Conservation (phyloP, 345 rosid genomes). For the Eucalyptus rudis region DNA sequence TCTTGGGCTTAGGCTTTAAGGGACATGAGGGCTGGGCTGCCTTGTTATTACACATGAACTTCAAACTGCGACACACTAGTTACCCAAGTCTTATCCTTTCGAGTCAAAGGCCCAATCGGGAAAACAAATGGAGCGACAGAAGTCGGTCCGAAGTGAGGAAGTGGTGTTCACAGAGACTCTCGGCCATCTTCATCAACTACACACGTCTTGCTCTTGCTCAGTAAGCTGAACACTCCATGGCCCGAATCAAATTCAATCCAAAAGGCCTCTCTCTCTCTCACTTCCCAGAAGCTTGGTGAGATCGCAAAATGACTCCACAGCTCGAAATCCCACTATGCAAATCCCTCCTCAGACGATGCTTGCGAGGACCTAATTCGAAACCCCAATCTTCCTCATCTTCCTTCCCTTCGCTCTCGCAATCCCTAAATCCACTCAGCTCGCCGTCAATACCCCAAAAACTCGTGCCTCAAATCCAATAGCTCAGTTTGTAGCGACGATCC, state of each 20-base stretch:
- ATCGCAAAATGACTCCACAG: background rate
- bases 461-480: background rate
- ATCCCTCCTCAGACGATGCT: constrained; percentile 1
- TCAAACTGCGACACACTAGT: background rate
- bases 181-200: background rate
- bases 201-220: background rate
- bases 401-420: background rate
- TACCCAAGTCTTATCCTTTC: background rate
- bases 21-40: background rate
- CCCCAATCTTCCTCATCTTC: background rate
- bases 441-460: background rate
- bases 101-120: background rate
- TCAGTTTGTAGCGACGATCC: background rate
- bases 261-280: background rate
- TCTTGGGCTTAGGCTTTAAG: background rate
- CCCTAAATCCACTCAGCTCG: background rate
- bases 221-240: background rate
- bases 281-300: background rate
- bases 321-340: constrained; percentile 21
- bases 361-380: background rate
- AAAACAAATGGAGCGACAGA: background rate
- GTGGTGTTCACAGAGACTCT: background rate
- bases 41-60: background rate
- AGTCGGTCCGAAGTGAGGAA: background rate
- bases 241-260: background rate